A percentile compares a stretch with the other conserved stretches of the same genome.
These are phyloP conservation scores for Scolecobasidium constrictum DNA, from an alignment of 2,329 filamentous ascomycete species.

Conservation along the genomic window DNA sequence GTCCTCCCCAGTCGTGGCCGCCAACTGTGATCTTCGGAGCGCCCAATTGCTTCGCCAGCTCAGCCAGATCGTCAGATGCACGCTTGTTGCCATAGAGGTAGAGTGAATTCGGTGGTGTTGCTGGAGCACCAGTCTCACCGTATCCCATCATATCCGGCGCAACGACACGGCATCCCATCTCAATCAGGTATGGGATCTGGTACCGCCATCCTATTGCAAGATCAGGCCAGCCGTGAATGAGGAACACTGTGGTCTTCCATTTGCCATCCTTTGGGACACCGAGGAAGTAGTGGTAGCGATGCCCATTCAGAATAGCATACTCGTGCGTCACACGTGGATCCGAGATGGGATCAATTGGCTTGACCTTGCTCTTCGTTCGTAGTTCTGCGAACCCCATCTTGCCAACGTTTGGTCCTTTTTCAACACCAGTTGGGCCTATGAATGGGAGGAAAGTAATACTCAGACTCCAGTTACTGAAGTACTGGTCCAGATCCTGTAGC, in stretches of 20 bases:
- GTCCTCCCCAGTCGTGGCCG: constrained; percentile 67
- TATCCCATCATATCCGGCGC: constrained; percentile 53
- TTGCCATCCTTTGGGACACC: constrained; percentile 32
- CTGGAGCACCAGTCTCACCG: constrained; percentile 46
- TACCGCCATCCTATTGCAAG: constrained; percentile 77
- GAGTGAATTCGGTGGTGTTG: constrained; percentile 49
- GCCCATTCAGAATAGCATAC: constrained; percentile 53
- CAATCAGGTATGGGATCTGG: constrained; percentile 68
- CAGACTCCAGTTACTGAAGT: too few species aligned
- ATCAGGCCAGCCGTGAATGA: constrained; percentile 75
- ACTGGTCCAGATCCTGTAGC: too few species aligned
- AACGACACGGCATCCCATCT: constrained; percentile 66
- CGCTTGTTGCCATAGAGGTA: constrained; percentile 60
- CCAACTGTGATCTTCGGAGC: constrained; percentile 61
- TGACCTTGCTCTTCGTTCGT: constrained; percentile 16
- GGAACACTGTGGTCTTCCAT: constrained; percentile 42
- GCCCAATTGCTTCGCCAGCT: constrained; percentile 51
- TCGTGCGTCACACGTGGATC: constrained; percentile 58
- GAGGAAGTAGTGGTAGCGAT: constrained; percentile 56
- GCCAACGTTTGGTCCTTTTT: too few species aligned
- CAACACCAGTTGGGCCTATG: too few species aligned
- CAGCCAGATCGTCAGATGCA: constrained; percentile 63
- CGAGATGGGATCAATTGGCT: constrained; percentile 51
- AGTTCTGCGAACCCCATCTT: background rate
- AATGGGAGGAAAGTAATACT: too few species aligned